Conservation (phyloP, 805 yeast species). For the Dipodascus albidus region DNA sequence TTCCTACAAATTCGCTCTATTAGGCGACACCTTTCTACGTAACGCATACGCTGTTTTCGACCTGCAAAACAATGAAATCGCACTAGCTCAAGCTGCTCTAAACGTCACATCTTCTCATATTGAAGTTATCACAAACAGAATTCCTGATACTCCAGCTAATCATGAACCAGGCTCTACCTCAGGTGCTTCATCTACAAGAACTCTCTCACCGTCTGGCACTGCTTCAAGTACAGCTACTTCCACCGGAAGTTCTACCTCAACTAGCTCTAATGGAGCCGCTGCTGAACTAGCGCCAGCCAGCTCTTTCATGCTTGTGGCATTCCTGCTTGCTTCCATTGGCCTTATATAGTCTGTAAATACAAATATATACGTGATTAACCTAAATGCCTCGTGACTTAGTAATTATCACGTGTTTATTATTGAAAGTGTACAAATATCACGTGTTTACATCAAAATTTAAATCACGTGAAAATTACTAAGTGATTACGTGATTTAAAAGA, state of each 20-base stretch:
- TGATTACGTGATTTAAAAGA: too few species aligned
- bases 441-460: too few species aligned
- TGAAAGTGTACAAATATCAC: too few species aligned
- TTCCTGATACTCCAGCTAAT: background rate
- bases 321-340: too few species aligned
- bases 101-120: conserved; percentile 17
- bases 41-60: conserved; percentile 59
- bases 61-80: conserved; percentile 42
- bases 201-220: background rate
- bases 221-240: background rate
- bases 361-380: too few species aligned
- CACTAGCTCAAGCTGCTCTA: conserved; percentile 38
- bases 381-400: too few species aligned
- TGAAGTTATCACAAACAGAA: background rate
- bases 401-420: too few species aligned
- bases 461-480: too few species aligned
- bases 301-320: too few species aligned
- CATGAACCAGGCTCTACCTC: background rate
- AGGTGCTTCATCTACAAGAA: background rate
- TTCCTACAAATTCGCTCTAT: conserved; percentile 21
- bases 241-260: too few species aligned
- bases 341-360: too few species aligned
- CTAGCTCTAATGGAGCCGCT: background rate
- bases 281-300: too few species aligned
- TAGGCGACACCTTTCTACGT: conserved; percentile 59